Conservation (phyloP, 73 alveolate species). For the Urostyla sp. region DNA sequence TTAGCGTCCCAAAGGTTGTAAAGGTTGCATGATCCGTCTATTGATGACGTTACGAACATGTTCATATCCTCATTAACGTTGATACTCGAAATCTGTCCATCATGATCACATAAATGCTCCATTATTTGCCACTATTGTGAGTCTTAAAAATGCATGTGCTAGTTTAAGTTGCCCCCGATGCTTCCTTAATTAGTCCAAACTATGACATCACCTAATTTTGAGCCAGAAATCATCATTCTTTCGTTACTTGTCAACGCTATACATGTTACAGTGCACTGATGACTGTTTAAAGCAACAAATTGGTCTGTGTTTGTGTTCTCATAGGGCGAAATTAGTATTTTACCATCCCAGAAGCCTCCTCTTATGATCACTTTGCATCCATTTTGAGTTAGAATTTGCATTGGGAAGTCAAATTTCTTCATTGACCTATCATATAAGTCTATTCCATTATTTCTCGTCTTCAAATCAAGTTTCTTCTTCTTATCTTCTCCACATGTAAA, state of each 20-base stretch:
- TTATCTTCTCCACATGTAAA: slow-evolving; percentile 73
- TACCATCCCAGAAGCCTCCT: slow-evolving; percentile 92
- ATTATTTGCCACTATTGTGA: slow-evolving; percentile 33
- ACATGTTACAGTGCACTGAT: slow-evolving; percentile 54
- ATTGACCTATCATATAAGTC: slow-evolving; percentile 73
- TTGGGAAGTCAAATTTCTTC: slow-evolving; percentile 69
- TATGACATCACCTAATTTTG: slow-evolving; percentile 63
- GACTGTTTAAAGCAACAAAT: not conserved
- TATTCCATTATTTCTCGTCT: slow-evolving; percentile 63
- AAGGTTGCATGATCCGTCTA: slow-evolving; percentile 67
- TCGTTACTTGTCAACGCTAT: slow-evolving; percentile 42
- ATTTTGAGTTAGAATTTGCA: slow-evolving; percentile 66
- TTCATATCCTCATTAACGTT: slow-evolving; percentile 50
- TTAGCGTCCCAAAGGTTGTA: slow-evolving; percentile 71
- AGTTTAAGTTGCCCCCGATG: slow-evolving; percentile 5
- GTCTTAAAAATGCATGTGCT: slow-evolving; percentile 26
- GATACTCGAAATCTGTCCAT: slow-evolving; percentile 50
- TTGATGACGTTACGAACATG: slow-evolving; percentile 37
- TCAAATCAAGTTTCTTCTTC: slow-evolving; percentile 68
- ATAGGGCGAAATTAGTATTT: slow-evolving; percentile 22
- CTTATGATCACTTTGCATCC: slow-evolving; percentile 70
- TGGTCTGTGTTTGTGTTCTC: not conserved
- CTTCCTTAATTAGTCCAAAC: slow-evolving; percentile 43
- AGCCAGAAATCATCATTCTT: slow-evolving; percentile 41
- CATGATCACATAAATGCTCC: slow-evolving; percentile 57